Base-by-base conservation (phyloP, 768 basidiomycete genomes). In the Russula lepida region DNA sequence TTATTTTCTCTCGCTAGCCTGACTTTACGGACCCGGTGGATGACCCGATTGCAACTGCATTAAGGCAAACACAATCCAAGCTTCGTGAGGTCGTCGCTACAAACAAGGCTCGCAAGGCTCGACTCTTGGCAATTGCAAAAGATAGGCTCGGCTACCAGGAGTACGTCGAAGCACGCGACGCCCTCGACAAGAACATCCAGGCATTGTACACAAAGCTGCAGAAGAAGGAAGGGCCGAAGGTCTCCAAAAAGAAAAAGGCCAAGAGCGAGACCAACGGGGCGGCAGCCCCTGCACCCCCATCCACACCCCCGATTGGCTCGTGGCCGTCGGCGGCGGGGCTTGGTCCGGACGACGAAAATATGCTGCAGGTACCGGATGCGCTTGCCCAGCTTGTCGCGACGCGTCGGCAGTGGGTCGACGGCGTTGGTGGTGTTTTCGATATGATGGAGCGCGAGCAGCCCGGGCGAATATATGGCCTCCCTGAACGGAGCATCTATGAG, bases 101-200 rank as follows among this genome's bases (percentile, higher is more conserved):
- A 60, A 99, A 99, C 77, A 92, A 94, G 68, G 82, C 83, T 3
- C 86, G 95, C 13, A 88, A 88, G 70, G 73, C 74, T 32, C 84
- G 89, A 4, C 80, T 98, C 2, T 79, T 79, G 15, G 76, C 78
- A 15, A 81, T 94, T 63, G 93, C 94, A 30, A 84, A 86, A 62
- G 91, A 94, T 68, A 83, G 94, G 23, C 79, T 98, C 19, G 93
- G 86, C 6, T 91, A 92, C 70, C 90, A 92, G 68, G 95, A 98
- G 69, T 98, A 95, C 74, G 73, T 91, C 59, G 88, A 91, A 32
- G 72, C 83, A 8, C 84, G 94, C 19, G 93, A 95, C 64, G 79
- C 86, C 4, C 81, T 98, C 52, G 95, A 98, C 77, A 88, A 84
- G 76, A 85, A 86, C 67, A 91, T 98, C 70, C 77, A 81, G 49